These are phyloP conservation scores for Pseudofabraea citricarpa DNA, from an alignment of 2,329 filamentous ascomycete genomes.

Conservation along the genomic window DNA sequence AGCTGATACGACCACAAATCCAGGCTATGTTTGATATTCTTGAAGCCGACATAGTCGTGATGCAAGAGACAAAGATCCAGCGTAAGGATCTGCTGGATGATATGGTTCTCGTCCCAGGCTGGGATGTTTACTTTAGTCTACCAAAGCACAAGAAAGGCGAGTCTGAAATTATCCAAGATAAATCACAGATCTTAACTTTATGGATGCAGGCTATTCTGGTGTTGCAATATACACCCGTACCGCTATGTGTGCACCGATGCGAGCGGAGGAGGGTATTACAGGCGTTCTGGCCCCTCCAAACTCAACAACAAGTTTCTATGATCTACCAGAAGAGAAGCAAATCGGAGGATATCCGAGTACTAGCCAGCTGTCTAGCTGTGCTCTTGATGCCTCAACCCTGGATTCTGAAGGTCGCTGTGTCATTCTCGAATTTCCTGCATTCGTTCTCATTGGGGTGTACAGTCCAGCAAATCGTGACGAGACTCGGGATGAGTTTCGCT, in stretches of 20 bases:
- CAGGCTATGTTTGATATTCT: constrained; percentile 92
- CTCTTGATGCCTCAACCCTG: constrained; percentile 64
- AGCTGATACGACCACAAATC: not conserved
- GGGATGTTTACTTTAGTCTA: constrained; percentile 94
- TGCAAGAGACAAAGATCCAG: constrained; percentile 97
- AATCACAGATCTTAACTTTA: too few relatives aligned
- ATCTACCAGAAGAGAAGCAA: constrained; percentile 66
- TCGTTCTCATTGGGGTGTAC: constrained; percentile 90
- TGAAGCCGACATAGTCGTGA: constrained; percentile 86
- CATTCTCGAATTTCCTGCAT: constrained; percentile 87
- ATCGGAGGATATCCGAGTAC: constrained; percentile 84
- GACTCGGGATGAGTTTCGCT: constrained; percentile 74
- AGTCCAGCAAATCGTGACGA: constrained; percentile 87
- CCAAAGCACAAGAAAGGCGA: constrained; percentile 89
- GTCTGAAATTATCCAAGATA: too few relatives aligned
- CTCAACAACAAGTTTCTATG: constrained; percentile 65
- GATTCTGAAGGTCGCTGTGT: constrained; percentile 92
- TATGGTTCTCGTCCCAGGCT: constrained; percentile 91
- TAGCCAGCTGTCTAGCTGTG: constrained; percentile 58
- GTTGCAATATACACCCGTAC: constrained; percentile 95
- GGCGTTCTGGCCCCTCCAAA: constrained; percentile 73
- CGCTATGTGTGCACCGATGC: constrained; percentile 76
- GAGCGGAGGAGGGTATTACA: constrained; percentile 90
- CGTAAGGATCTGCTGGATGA: constrained; percentile 88
- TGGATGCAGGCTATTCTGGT: constrained; percentile 74